Percentiles rank a stretch among this genome's conserved stretches.
These are phyloP conservation scores for Penicillium brevicompactum DNA, from an alignment of 2,329 filamentous ascomycete genomes.

Conservation along the genomic window DNA sequence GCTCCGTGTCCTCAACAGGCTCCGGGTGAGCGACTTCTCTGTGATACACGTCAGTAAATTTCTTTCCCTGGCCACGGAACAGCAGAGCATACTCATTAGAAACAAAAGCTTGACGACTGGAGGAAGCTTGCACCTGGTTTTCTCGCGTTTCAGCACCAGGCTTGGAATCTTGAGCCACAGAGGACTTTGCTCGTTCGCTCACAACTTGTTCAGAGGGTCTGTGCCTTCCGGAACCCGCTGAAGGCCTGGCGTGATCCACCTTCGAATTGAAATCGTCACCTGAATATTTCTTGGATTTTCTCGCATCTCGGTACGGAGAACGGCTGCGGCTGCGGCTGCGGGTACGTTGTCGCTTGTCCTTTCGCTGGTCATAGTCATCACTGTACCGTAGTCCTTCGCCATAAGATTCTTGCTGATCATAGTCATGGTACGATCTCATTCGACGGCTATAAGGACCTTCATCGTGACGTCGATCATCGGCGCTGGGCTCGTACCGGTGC, in stretches of 20 bases:
- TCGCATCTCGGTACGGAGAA: slow-evolving; percentile 46
- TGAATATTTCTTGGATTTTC: slow-evolving; percentile 42
- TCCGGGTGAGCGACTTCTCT: slow-evolving; percentile 23
- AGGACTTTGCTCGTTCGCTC: slow-evolving; percentile 65
- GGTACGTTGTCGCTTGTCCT: slow-evolving; percentile 60
- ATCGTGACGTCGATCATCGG: slow-evolving; percentile 42
- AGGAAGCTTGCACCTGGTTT: slow-evolving; percentile 59
- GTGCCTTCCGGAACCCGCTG: slow-evolving; percentile 46
- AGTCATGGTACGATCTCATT: slow-evolving; percentile 51
- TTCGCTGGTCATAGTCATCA: slow-evolving; percentile 51
- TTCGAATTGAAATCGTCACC: slow-evolving; percentile 36
- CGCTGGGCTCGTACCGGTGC: slow-evolving; percentile 37
- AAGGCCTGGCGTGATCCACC: slow-evolving; percentile 28
- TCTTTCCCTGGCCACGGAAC: background rate
- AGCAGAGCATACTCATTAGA: slow-evolving; percentile 46
- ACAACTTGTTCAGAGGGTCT: slow-evolving; percentile 61
- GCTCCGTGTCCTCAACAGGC: slow-evolving; percentile 37
- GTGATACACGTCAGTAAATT: slow-evolving; percentile 14
- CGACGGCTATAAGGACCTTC: slow-evolving; percentile 46
- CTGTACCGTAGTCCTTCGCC: slow-evolving; percentile 49
- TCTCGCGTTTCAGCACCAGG: slow-evolving; percentile 69
- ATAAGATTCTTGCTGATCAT: slow-evolving; percentile 50
- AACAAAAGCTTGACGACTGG: slow-evolving; percentile 33
- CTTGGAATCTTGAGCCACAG: slow-evolving; percentile 61
- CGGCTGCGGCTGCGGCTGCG: slow-evolving; percentile 58